Evolutionary conservation across 768 basidiomycete genomes (phyloP), one percentile per base, ranked within the genome.

Genomic region (Boletus insuetus): DNA sequence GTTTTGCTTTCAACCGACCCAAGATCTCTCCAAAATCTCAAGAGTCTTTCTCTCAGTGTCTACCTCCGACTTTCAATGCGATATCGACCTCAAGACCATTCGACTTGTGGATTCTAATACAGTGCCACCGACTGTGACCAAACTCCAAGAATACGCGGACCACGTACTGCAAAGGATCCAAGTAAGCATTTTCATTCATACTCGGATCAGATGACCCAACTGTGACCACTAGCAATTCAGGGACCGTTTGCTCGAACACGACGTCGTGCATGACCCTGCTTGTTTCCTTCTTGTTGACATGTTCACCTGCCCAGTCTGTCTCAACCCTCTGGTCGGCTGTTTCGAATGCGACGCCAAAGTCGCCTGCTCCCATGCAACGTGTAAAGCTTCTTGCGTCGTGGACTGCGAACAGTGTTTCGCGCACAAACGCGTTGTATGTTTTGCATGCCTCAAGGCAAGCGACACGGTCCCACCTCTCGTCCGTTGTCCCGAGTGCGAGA

Each of bases 1-100:
- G 6, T 53, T 58, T 35, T 64, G 59, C n/a, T 50, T 64, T 46
- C 63, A 61, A 10, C 63, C 50, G 1, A 52, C 55, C 22, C 16
- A 29, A 0, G 63, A 62, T 42, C 46, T 64, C 24, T 54, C 54
- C 24, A 26, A 46, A 24, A 49, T 63, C 3, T 57, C 55, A 8
- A 61, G 47, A 24, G 5, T 41, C 13, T 64, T 57, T 42, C 14
- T 63, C 29, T 64, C 55, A 5, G 35, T 61, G 13, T 38, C 53
- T 10, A 38, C 24, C 12, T n/a, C 43, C 32, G 13, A 16, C 24
- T 7, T 6, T 34, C 13, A 16, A 40, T 47, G 38, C 37, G 59
- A 61, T n/a, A 57, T 60, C 19, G 49, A 61, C 24, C 49, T 64
- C 1, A 26, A n/a, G n/a, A 40, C 42, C n/a, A 22, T 47, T 34